Evolutionary conservation across 2,329 filamentous ascomycete genomes (phyloP).

Genomic region (Eurotiales sp.): DNA sequence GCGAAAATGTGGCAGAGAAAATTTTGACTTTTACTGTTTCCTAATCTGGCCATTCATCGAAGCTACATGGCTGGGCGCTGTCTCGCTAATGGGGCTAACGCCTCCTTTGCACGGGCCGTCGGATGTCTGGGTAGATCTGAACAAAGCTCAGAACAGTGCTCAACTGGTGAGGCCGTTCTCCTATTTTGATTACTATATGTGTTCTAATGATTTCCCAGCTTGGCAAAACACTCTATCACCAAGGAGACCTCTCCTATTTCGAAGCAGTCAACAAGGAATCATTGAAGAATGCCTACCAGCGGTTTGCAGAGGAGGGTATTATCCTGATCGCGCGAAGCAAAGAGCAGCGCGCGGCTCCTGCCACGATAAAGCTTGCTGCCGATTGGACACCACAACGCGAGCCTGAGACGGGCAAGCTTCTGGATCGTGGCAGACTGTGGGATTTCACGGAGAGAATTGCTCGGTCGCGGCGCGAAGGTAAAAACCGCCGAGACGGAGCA

Average conservation of each 20-base stretch:
- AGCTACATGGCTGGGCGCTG: slow-evolving; percentile 84
- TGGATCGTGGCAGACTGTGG: slow-evolving; percentile 77
- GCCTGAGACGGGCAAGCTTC: slow-evolving; percentile 55
- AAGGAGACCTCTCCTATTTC: slow-evolving; percentile 94
- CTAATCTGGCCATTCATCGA: slow-evolving; percentile 98
- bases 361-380: slow-evolving; percentile 61
- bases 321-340: slow-evolving; percentile 68
- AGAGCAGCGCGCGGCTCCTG: slow-evolving; percentile 41
- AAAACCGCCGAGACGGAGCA: slow-evolving; percentile 89
- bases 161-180: slow-evolving; percentile 61
- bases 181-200: neutral
- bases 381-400: slow-evolving; percentile 73
- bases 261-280: slow-evolving; percentile 99
- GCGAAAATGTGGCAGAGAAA: slow-evolving; percentile 75
- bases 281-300: slow-evolving; percentile 83
- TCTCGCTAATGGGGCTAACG: slow-evolving; percentile 80
- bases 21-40: slow-evolving; percentile 99
- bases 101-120: slow-evolving; percentile 60
- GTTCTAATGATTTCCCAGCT: slow-evolving; percentile 51
- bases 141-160: slow-evolving; percentile 74
- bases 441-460: slow-evolving; percentile 88
- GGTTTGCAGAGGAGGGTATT: slow-evolving; percentile 89
- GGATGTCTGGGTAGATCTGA: slow-evolving; percentile 74
- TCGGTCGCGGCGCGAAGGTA: slow-evolving; percentile 78
- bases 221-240: slow-evolving; percentile 94